Evolutionary conservation across 495 filamentous ascomycete genomes (phyloP).

Genomic region (Pseudevernia furfuracea): DNA sequence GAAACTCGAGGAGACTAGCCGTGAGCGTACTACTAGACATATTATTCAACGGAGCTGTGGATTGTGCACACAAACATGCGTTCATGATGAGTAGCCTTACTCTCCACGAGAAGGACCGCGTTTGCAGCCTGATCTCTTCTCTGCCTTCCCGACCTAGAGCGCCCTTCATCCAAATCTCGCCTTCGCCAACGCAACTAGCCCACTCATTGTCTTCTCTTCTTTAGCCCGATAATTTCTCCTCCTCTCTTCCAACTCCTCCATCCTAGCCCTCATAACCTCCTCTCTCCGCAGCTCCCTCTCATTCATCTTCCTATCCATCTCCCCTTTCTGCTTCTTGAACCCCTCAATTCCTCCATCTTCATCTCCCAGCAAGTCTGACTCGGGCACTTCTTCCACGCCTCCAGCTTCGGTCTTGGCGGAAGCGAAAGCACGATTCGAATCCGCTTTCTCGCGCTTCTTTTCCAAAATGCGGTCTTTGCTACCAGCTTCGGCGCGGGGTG

Average conservation of each 20-base stretch:
- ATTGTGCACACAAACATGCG: not conserved
- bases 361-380: constrained; percentile 23
- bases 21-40: not conserved
- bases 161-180: constrained; percentile 24
- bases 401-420: constrained; percentile 22
- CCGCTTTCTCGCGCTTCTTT: constrained; percentile 58
- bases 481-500: constrained; percentile 75
- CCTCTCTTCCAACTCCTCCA: constrained; percentile 27
- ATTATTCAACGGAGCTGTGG: not conserved
- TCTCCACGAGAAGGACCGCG: not conserved
- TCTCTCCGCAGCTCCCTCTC: constrained; percentile 27
- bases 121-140: not conserved
- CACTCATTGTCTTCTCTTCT: constrained; percentile 28
- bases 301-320: constrained; percentile 29
- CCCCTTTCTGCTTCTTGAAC: constrained; percentile 23
- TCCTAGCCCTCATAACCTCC: constrained; percentile 24
- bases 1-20: not conserved
- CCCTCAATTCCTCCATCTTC: constrained; percentile 24
- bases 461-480: constrained; percentile 80
- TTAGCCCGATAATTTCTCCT: constrained; percentile 25
- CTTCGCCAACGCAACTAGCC: constrained; percentile 27
- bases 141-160: not conserved
- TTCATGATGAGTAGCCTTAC: not conserved
- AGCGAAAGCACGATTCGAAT: constrained; percentile 43
- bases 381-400: constrained; percentile 25